Evolutionary conservation across 2,329 filamentous ascomycete species (phyloP), one percentile per base, ranked within the genome.

Genomic region (Botryotinia globosa): DNA sequence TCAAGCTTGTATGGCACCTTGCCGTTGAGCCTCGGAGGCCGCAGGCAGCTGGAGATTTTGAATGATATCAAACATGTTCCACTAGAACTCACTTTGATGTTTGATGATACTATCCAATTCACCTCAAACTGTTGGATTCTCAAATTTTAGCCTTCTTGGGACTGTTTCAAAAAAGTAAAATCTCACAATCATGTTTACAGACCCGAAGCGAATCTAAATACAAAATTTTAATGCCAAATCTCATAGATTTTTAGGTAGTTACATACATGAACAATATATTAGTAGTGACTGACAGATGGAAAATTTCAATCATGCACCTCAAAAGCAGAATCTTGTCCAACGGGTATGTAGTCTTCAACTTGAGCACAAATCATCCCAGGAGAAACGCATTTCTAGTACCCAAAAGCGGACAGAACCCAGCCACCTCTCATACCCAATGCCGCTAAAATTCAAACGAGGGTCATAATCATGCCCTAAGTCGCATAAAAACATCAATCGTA

Each of bases 371-470:
- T 42, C 9, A 34, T 14, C 9, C 34, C 9, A 29, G 18, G 18
- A 22, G 16, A 68, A 42, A 39, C 20, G 10, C 34, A 68, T 42
- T 18, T 56, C 51, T 44, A 56, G 22, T 16, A 56, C 34, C 48
- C 16, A 68, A 67, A 68, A 39, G 8, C 18, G 42, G 25, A 45
- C 61, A 64, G 10, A 29, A 64, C 12, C 34, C n/a, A 39, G 22
- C 10, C 48, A 68, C 54, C 44, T 25, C 65, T 68, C 48, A 9
- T 56, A 58, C 48, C 65, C 34, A 68, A 68, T 68, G 65, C 48
- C 65, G 65, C 65, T 42, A 68, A 66, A 56, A 42, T 18, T 56
- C 48, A 56, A 56, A 56, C 29, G 29, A 6, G 37, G 16, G 34
- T 37, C 48, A 25, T 32, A 44, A 22, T 32, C 18, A 25, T 42